A percentile compares a stretch with the other conserved stretches of the same genome.
phyloP scores from a whole-genome alignment of 495 filamentous ascomycete species.

The Aspergillus taichungensis region DNA sequence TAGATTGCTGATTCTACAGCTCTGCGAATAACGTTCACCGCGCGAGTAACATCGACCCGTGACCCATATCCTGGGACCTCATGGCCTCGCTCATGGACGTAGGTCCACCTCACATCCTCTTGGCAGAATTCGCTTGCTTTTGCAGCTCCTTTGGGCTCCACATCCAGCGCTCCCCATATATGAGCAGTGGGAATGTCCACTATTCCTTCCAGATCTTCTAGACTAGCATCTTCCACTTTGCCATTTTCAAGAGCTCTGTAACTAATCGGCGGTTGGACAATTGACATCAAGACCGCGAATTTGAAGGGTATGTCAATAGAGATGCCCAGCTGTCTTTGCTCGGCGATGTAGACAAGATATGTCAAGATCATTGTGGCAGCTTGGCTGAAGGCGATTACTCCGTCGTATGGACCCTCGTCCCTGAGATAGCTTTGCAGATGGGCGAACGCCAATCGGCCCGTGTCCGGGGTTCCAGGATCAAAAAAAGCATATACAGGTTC shows the following conservation, averaged over 20 bases:
- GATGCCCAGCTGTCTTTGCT: too few relatives aligned
- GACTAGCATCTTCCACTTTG: not conserved
- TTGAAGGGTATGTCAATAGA: constrained; percentile 7
- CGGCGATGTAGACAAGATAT: constrained; percentile 1
- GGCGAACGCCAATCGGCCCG: constrained; percentile 5
- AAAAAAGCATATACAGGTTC: constrained; percentile 14
- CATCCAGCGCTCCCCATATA: constrained; percentile 23
- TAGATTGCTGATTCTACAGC: too few relatives aligned
- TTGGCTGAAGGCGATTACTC: constrained; percentile 26
- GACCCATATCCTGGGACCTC: constrained; percentile 13
- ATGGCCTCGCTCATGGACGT: constrained; percentile 19
- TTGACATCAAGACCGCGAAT: constrained; percentile 8
- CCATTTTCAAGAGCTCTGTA: not conserved
- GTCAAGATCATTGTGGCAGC: constrained; percentile 10
- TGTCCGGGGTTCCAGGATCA: constrained; percentile 1
- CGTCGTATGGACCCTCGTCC: constrained; percentile 27
- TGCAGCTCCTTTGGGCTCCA: not conserved
- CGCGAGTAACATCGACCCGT: constrained; percentile 1
- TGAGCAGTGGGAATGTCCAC: constrained; percentile 22
- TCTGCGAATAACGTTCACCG: constrained; percentile 8
- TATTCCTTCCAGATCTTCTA: not conserved
- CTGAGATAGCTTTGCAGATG: constrained; percentile 10
- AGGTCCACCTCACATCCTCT: constrained; percentile 7
- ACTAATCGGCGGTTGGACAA: not conserved
- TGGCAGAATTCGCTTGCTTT: constrained; percentile 9